Evolutionary conservation across 169 alveolate species (phyloP).

Genomic region (Babesia gibsoni): DNA sequence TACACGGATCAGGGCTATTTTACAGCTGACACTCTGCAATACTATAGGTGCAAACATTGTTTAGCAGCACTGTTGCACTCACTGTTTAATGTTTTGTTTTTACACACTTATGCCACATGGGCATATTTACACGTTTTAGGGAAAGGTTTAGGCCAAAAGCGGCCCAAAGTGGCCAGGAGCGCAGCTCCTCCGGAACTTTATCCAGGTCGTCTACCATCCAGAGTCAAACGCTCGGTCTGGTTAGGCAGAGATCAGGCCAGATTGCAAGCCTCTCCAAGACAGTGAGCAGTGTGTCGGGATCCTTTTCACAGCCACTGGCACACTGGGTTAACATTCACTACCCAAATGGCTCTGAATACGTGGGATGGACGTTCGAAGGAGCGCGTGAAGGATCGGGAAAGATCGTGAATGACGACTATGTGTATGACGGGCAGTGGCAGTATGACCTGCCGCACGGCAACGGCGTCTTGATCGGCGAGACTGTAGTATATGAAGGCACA

Average conservation of each 20-base stretch:
- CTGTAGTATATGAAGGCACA: slow-evolving; percentile 11
- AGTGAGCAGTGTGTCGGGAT: background rate
- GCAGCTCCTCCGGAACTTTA: background rate
- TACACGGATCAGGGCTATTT: background rate
- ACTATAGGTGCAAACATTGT: too few species aligned
- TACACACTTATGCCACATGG: background rate
- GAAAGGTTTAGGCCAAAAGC: background rate
- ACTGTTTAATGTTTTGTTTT: background rate
- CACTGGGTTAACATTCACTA: slow-evolving; percentile 13
- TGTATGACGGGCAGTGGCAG: slow-evolving; percentile 41
- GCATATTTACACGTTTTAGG: background rate
- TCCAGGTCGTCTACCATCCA: slow-evolving; percentile 19
- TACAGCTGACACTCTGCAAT: background rate
- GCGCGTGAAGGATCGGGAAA: slow-evolving; percentile 36
- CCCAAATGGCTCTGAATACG: slow-evolving; percentile 28
- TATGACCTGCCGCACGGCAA: slow-evolving; percentile 27
- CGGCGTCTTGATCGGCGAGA: slow-evolving; percentile 24
- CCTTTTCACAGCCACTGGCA: background rate
- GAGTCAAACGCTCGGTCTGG: slow-evolving; percentile 21
- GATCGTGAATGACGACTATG: slow-evolving; percentile 10
- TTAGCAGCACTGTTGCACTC: too few species aligned
- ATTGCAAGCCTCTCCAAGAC: background rate
- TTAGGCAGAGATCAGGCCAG: background rate
- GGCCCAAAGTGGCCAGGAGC: background rate
- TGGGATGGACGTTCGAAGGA: slow-evolving; percentile 28